These are phyloP conservation scores for Zygotorulaspora chibaensis DNA, from an alignment of 805 yeast species.

Conservation along the genomic window DNA sequence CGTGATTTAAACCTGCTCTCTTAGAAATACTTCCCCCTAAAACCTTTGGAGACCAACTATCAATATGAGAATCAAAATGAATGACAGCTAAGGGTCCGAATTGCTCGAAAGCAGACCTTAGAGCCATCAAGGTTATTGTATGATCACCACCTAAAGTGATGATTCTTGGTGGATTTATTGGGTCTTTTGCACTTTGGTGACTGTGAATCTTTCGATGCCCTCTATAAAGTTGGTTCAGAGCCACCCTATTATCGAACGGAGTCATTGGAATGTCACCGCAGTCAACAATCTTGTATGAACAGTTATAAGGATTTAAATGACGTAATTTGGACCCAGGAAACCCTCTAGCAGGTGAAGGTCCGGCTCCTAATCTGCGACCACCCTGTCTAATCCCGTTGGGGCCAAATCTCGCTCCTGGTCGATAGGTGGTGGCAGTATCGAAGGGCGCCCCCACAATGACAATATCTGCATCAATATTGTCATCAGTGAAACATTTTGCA, in stretches of 20 bases:
- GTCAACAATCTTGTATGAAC: slow-evolving; percentile 42
- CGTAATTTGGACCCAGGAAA: slow-evolving; percentile 36
- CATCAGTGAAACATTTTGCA: slow-evolving; percentile 14
- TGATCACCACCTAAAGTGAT: slow-evolving; percentile 62
- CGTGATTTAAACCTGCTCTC: slow-evolving; percentile 56
- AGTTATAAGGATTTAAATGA: slow-evolving; percentile 42
- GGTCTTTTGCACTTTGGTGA: slow-evolving; percentile 27
- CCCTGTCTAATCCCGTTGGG: slow-evolving; percentile 49
- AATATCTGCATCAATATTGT: slow-evolving; percentile 37
- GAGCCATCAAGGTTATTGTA: slow-evolving; percentile 48
- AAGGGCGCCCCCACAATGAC: slow-evolving; percentile 59
- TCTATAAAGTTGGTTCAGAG: slow-evolving; percentile 52
- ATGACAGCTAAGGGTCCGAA: slow-evolving; percentile 47
- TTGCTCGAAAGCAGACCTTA: slow-evolving; percentile 48
- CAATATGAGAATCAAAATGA: slow-evolving; percentile 65
- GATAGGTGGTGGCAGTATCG: slow-evolving; percentile 51
- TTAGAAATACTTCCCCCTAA: slow-evolving; percentile 56
- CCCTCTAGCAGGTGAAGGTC: slow-evolving; percentile 41
- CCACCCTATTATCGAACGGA: slow-evolving; percentile 56
- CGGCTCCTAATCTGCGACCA: slow-evolving; percentile 44
- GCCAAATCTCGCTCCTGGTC: slow-evolving; percentile 59
- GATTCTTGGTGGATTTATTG: slow-evolving; percentile 37
- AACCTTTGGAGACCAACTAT: slow-evolving; percentile 59
- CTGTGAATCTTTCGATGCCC: slow-evolving; percentile 48
- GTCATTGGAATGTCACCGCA: slow-evolving; percentile 61